phyloP scores from a whole-genome alignment of 2,329 filamentous ascomycete species.

The Cytospora chrysosperma region DNA sequence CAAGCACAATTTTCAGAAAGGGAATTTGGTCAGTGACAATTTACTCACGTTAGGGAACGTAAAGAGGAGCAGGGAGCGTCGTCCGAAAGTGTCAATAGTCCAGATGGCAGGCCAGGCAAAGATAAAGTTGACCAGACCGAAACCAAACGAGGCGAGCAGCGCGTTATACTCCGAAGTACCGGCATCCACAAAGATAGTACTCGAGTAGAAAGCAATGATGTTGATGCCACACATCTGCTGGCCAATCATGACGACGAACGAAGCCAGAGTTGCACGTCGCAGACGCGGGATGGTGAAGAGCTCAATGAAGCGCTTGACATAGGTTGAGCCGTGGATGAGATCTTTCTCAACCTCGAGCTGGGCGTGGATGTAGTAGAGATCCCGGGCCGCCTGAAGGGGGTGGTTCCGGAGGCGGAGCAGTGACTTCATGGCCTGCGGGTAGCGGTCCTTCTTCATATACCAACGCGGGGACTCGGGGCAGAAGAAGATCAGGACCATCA shows the following conservation, averaged over 20 bases:
- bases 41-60: constrained; percentile 61
- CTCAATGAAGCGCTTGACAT: constrained; percentile 52
- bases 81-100: constrained; percentile 67
- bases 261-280: constrained; percentile 63
- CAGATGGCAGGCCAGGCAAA: constrained; percentile 66
- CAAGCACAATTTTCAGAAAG: neutral
- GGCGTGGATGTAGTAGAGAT: constrained; percentile 55
- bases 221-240: constrained; percentile 63
- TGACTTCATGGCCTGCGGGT: constrained; percentile 54
- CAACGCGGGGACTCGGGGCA: constrained; percentile 66
- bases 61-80: constrained; percentile 59
- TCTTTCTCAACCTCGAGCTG: constrained; percentile 47
- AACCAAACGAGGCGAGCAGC: constrained; percentile 44
- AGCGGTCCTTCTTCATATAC: constrained; percentile 61
- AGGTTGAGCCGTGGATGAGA: constrained; percentile 37
- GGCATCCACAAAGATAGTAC: constrained; percentile 45
- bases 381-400: constrained; percentile 59
- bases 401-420: constrained; percentile 57
- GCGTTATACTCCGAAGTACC: constrained; percentile 40
- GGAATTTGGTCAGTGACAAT: too few relatives aligned
- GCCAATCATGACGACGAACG: constrained; percentile 65
- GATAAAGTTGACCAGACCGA: constrained; percentile 58
- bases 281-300: constrained; percentile 58
- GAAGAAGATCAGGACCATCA: constrained; percentile 56
- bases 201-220: constrained; percentile 50